Conservation (phyloP, 495 filamentous ascomycete species). For the Penicillium cosmopolitanum region DNA sequence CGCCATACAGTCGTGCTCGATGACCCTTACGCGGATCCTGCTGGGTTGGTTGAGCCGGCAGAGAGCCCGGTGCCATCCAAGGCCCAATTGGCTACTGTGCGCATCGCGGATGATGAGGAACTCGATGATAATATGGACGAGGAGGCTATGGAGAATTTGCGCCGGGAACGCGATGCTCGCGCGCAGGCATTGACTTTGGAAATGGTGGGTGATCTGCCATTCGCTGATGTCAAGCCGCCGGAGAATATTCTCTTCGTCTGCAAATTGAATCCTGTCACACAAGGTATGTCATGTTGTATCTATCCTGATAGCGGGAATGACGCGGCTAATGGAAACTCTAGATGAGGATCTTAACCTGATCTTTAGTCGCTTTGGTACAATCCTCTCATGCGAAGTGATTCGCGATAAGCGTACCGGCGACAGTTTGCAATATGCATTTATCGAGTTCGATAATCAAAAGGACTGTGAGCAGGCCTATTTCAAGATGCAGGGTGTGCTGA, state of each 20-base stretch:
- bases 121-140: constrained; percentile 77
- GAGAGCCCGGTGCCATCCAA: constrained; percentile 80
- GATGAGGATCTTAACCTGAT: constrained; percentile 95
- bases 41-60: constrained; percentile 72
- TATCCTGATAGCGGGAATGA: neutral
- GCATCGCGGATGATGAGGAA: constrained; percentile 88
- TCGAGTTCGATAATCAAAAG: constrained; percentile 91
- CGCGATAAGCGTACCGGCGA: constrained; percentile 92
- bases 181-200: constrained; percentile 94
- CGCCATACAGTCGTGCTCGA: constrained; percentile 88
- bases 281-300: constrained; percentile 52
- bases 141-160: constrained; percentile 73
- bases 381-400: constrained; percentile 95
- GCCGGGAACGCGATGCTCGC: constrained; percentile 87
- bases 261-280: constrained; percentile 96
- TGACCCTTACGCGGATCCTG: constrained; percentile 83
- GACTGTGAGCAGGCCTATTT: constrained; percentile 96
- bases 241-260: constrained; percentile 98
- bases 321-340: constrained; percentile 15
- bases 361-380: constrained; percentile 95
- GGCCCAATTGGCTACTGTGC: constrained; percentile 85
- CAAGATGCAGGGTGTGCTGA: constrained; percentile 96
- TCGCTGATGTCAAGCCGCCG: constrained; percentile 96
- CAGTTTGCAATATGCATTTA: constrained; percentile 95
- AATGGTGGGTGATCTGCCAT: constrained; percentile 97